Base-by-base conservation (phyloP, 2,329 filamentous ascomycete species). In the Pyrenochaeta sp. region DNA sequence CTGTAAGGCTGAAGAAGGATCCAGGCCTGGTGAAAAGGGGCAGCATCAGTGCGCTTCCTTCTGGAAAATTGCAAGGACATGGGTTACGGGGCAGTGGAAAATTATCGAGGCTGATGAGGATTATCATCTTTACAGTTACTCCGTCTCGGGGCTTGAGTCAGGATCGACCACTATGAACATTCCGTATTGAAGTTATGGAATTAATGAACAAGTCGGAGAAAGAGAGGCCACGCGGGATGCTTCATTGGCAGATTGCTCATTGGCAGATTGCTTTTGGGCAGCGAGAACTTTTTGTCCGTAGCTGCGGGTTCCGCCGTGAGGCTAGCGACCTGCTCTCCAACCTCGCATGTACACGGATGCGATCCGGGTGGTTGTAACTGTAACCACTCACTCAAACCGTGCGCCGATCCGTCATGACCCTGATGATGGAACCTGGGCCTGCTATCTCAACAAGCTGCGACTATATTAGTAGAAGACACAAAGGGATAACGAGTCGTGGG, bases 371-470 rank as follows among this genome's bases (percentile, higher is more conserved):
- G 49, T 42, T n/a, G 48, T 44, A 43, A 46, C 44, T n/a, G 43
- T 36, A 39, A 57, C 50, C 45, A 50, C 53, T 49, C 52, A 50
- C 58, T 77, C 82, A 96, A 69, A 96, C 94, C 71, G 91, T 95
- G 74, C 95, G 89, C 82, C 94, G 91, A 83, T 99, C 95, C 42
- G 92, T 95, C 93, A 99, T 97, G 66, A 92, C 92, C 71, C 95
- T 88, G 62, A 93, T 91, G 79, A 99, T 95, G 78, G 91, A 81
- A 44, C 95, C 95, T 67, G 93, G 84, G 25, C 95, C 95, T 37
- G 93, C 92, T 72, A 97, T 89, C 73, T 99, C 95, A 4, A 98
- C 92, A 62, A 97, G 86, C 86, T 83, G 65, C 53, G 32, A 46
- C 28, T 30, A 25, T 52, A 58, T 69, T 61, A 74, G 69, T 56